Evolutionary conservation across 495 filamentous ascomycete genomes (phyloP).

Genomic region (Rusavskia elegans): DNA sequence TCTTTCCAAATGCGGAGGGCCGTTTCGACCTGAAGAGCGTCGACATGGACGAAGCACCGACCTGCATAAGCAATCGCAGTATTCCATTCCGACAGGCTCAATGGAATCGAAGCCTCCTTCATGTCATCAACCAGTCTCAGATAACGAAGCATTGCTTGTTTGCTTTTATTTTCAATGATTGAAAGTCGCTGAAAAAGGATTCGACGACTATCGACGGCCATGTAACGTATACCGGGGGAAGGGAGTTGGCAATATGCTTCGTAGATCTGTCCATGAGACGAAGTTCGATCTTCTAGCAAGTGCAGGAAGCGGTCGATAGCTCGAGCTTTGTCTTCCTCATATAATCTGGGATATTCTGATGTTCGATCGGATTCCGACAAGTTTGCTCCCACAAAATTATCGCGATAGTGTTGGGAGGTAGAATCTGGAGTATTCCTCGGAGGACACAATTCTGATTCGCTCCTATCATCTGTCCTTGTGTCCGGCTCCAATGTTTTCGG

Average conservation of each 20-base stretch:
- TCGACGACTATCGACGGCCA: slow-evolving; percentile 42
- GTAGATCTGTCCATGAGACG: slow-evolving; percentile 40
- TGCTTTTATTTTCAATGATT: slow-evolving; percentile 37
- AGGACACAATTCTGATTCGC: too few relatives aligned
- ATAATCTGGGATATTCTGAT: too few relatives aligned
- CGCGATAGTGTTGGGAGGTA: too few relatives aligned
- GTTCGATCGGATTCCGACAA: too few relatives aligned
- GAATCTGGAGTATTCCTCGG: too few relatives aligned
- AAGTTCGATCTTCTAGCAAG: slow-evolving; percentile 23
- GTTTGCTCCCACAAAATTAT: too few relatives aligned
- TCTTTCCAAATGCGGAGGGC: slow-evolving; percentile 74
- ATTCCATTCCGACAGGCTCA: slow-evolving; percentile 61
- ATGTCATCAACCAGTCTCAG: slow-evolving; percentile 73
- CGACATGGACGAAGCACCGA: slow-evolving; percentile 47
- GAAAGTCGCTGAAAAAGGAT: slow-evolving; percentile 54
- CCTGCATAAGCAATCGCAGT: slow-evolving; percentile 64
- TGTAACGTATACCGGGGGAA: slow-evolving; percentile 45
- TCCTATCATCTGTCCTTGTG: too few relatives aligned
- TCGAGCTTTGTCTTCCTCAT: background rate
- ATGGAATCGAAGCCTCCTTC: slow-evolving; percentile 43
- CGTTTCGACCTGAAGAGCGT: slow-evolving; percentile 46
- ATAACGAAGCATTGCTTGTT: slow-evolving; percentile 58
- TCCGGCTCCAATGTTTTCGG: too few relatives aligned
- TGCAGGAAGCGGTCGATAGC: background rate
- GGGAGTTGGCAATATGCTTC: slow-evolving; percentile 45